phyloP scores from a whole-genome alignment of 805 yeast genomes.

The Metschnikowia koreensis region DNA sequence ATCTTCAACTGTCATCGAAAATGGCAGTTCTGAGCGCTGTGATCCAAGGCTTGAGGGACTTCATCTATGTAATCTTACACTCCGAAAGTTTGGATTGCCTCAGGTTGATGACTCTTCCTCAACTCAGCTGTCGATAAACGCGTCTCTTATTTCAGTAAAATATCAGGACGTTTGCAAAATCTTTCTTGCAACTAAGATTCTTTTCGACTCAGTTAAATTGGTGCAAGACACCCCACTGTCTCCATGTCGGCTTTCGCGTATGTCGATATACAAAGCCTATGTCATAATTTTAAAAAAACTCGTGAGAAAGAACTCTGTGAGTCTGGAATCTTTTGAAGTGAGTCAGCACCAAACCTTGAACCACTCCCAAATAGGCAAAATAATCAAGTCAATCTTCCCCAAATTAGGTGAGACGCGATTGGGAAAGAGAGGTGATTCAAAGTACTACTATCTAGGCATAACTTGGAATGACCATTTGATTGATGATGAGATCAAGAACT shows the following conservation, averaged over 20 bases:
- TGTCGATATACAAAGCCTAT: neutral
- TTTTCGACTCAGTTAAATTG: neutral
- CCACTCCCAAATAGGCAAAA: neutral
- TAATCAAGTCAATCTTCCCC: neutral
- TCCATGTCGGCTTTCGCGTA: neutral
- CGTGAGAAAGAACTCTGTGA: neutral
- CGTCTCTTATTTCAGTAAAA: neutral
- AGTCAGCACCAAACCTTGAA: neutral
- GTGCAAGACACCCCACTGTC: neutral
- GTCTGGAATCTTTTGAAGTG: neutral
- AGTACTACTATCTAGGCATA: neutral
- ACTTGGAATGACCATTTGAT: neutral
- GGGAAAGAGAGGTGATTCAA: neutral
- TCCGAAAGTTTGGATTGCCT: neutral
- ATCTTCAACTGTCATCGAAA: too few relatives aligned
- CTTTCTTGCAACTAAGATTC: neutral
- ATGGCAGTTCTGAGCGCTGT: too few relatives aligned
- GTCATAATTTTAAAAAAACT: neutral
- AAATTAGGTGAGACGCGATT: neutral
- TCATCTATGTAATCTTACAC: neutral
- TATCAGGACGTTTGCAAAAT: neutral
- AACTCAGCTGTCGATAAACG: too few relatives aligned
- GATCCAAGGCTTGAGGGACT: neutral
- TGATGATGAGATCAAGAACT: neutral
- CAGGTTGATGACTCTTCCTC: neutral